phyloP scores from a whole-genome alignment of 805 yeast species.

The Suhomyces tanzawaensis region DNA sequence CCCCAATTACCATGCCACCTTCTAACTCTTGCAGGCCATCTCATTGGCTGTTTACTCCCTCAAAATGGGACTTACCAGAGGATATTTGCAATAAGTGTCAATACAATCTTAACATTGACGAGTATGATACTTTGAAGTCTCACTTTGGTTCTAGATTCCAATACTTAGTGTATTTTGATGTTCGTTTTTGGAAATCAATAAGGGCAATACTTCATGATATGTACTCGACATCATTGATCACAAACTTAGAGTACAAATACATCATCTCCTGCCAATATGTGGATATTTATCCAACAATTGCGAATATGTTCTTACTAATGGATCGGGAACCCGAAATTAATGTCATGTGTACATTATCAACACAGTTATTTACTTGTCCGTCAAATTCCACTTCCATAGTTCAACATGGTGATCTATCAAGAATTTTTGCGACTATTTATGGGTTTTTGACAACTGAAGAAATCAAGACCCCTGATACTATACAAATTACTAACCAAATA shows the following conservation, averaged over 20 bases:
- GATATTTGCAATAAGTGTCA: constrained; percentile 46
- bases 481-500: constrained; percentile 35
- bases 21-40: neutral
- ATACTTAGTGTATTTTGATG: constrained; percentile 61
- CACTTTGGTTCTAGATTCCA: constrained; percentile 57
- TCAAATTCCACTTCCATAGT: constrained; percentile 66
- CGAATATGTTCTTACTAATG: constrained; percentile 63
- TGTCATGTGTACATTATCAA: constrained; percentile 66
- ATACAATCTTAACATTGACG: constrained; percentile 35
- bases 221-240: constrained; percentile 61
- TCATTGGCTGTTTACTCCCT: constrained; percentile 38
- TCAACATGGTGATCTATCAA: constrained; percentile 60
- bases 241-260: constrained; percentile 54
- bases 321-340: constrained; percentile 91
- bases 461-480: constrained; percentile 43
- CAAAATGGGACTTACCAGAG: constrained; percentile 47
- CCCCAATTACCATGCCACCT: neutral
- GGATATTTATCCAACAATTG: constrained; percentile 73
- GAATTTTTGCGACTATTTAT: constrained; percentile 60
- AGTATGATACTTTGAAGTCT: constrained; percentile 21
- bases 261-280: constrained; percentile 77
- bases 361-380: constrained; percentile 90
- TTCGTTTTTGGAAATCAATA: constrained; percentile 66
- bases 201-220: constrained; percentile 60
- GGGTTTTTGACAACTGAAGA: constrained; percentile 58